phyloP scores from a whole-genome alignment of 805 yeast species.

The Starmerella kuoi region DNA sequence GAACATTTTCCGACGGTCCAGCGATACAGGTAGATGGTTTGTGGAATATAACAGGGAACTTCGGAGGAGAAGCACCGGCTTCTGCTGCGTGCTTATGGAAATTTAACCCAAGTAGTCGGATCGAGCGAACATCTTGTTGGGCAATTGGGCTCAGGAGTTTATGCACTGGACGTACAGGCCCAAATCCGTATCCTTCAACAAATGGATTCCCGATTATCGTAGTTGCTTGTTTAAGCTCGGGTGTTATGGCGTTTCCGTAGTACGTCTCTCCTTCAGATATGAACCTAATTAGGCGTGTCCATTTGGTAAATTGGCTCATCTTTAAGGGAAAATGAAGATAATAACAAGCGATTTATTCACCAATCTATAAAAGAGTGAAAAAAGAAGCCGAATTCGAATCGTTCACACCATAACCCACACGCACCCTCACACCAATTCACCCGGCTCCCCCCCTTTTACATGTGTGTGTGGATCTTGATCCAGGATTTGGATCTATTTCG shows the following conservation, averaged over 20 bases:
- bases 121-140: slow-evolving; percentile 30
- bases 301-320: slow-evolving; percentile 10
- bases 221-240: slow-evolving; percentile 33
- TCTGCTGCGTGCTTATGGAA: slow-evolving; percentile 36
- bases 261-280: slow-evolving; percentile 36
- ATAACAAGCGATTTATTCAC: too few species aligned
- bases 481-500: too few species aligned
- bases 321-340: background rate
- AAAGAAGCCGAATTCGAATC: too few species aligned
- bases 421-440: too few species aligned
- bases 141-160: slow-evolving; percentile 35
- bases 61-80: slow-evolving; percentile 34
- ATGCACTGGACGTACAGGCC: slow-evolving; percentile 29
- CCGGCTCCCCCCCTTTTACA: too few species aligned
- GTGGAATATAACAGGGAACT: slow-evolving; percentile 40
- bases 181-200: slow-evolving; percentile 29
- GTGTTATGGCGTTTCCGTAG: slow-evolving; percentile 40
- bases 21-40: slow-evolving; percentile 39
- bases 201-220: slow-evolving; percentile 40
- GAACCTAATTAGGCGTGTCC: slow-evolving; percentile 35
- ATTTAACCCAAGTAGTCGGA: slow-evolving; percentile 43
- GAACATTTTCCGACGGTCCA: slow-evolving; percentile 35
- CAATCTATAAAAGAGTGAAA: too few species aligned
- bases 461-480: too few species aligned
- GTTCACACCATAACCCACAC: too few species aligned